Conservation (phyloP, 345 rosid genomes). For the Heritiera fomes region DNA sequence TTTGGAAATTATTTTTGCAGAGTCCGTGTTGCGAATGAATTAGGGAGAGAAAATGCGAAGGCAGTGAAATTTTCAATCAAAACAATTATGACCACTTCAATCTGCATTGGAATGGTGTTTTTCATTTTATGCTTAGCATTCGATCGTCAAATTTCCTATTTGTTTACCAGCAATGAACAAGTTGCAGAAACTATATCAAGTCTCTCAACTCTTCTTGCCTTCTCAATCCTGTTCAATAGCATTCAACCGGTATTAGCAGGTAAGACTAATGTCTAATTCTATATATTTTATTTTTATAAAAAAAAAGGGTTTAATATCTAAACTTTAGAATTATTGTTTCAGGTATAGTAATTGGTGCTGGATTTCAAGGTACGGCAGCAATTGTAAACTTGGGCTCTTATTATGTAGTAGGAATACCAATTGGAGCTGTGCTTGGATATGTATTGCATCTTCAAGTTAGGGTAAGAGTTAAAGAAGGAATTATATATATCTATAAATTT, state of each 20-base stretch:
- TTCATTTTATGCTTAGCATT: conserved; percentile 42
- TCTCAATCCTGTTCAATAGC: conserved; percentile 39
- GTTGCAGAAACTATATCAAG: conserved; percentile 44
- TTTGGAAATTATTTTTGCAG: conserved; percentile 20
- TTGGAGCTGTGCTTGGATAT: conserved; percentile 34
- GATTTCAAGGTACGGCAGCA: conserved; percentile 45
- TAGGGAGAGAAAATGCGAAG: conserved; percentile 54
- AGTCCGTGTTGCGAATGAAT: conserved; percentile 68
- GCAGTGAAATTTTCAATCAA: conserved; percentile 58
- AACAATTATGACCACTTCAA: conserved; percentile 40
- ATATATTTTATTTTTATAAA: too few relatives aligned
- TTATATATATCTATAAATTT: too few relatives aligned
- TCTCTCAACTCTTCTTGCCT: conserved; percentile 57
- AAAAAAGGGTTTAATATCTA: not conserved
- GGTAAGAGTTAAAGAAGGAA: conserved; percentile 18
- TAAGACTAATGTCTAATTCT: too few relatives aligned
- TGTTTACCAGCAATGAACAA: conserved; percentile 15
- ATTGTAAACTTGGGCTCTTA: conserved; percentile 48
- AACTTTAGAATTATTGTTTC: not conserved
- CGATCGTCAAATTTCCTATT: conserved; percentile 36
- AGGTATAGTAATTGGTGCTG: conserved; percentile 57
- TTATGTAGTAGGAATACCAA: conserved; percentile 48
- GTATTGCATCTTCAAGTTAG: conserved; percentile 24
- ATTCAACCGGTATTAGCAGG: not conserved
- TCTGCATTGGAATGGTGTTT: conserved; percentile 43